Evolutionary conservation across 257 asterid genomes (phyloP), one percentile per base, ranked within the genome.

Genomic region (Haberlea rhodopensis): DNA sequence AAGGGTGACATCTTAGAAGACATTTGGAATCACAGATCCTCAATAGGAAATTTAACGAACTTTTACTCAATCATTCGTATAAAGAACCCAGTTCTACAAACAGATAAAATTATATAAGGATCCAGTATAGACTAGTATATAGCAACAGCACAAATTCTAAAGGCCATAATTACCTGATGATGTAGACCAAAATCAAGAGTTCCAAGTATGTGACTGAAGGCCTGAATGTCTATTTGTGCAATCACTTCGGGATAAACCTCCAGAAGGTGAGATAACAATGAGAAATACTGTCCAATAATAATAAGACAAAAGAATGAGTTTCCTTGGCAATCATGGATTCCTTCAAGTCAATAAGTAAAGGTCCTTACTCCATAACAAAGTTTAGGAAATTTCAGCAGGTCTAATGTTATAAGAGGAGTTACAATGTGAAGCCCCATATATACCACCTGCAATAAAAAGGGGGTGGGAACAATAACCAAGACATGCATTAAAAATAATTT

Each of bases 181-280:
- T 60, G 92, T 78, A 92, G 87, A 64, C 96, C 99, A 40, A 84
- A 87, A 53, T 85, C 95, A 78, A 92, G 84, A 71, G 95, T 84
- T 69, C 86, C 91, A 71, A 80, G 65, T 72, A 92, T 81, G 80
- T 78, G 95, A 70, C 70, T 78, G 23, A 84, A 85, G 66, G 96
- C 89, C 71, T 89, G 96, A 29, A 58, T 67, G 46, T 76, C 85
- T 59, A 92, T 70, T 69, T 83, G 91, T 61, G 83, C 79, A 27
- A 87, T 76, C 79, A 81, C 77, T 79, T 92, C 97, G 54, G 99
- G 99, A 76, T 92, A 92, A 49, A 87, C 94, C 83, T 87, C 97
- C 91, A 92, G 82, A 95, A 89, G 67, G 80, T 92, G 95, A 27
- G 99, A 89, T 67, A 89, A 77, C 73, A 92, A 81, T 29, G 91